phyloP scores from a whole-genome alignment of 306 rosid species.

The Luffa acutangula region DNA sequence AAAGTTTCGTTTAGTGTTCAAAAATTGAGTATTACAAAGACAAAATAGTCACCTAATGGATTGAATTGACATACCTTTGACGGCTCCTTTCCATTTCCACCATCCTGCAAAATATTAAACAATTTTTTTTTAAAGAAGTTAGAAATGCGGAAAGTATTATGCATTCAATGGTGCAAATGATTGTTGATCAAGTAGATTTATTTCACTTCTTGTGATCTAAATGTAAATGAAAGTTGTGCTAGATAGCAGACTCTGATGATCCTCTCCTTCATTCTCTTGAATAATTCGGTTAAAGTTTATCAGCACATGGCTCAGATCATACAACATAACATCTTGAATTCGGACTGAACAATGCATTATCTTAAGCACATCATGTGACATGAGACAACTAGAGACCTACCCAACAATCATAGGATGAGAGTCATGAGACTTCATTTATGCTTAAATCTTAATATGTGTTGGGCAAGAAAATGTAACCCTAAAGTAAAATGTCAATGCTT shows the following conservation, averaged over 20 bases:
- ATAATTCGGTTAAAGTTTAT: neutral
- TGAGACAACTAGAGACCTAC: neutral
- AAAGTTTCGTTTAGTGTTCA: no score
- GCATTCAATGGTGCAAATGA: neutral
- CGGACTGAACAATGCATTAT: neutral
- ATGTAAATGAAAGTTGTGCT: neutral
- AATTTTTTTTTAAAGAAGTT: neutral
- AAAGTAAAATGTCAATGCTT: neutral
- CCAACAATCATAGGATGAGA: neutral
- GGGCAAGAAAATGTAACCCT: neutral
- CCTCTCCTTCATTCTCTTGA: neutral
- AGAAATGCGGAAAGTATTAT: neutral
- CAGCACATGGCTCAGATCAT: neutral
- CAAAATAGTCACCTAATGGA: neutral
- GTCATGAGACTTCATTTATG: neutral
- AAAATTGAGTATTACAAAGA: neutral
- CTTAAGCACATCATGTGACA: neutral
- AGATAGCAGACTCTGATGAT: neutral
- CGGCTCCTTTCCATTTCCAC: neutral
- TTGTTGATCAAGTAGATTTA: neutral
- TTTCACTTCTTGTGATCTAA: neutral
- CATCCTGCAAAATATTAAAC: neutral
- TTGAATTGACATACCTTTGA: neutral
- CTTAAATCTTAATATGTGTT: neutral
- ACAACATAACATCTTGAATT: neutral